These are phyloP conservation scores for Ogataea nonfermentans DNA, from an alignment of 805 yeast genomes.

Conservation along the genomic window DNA sequence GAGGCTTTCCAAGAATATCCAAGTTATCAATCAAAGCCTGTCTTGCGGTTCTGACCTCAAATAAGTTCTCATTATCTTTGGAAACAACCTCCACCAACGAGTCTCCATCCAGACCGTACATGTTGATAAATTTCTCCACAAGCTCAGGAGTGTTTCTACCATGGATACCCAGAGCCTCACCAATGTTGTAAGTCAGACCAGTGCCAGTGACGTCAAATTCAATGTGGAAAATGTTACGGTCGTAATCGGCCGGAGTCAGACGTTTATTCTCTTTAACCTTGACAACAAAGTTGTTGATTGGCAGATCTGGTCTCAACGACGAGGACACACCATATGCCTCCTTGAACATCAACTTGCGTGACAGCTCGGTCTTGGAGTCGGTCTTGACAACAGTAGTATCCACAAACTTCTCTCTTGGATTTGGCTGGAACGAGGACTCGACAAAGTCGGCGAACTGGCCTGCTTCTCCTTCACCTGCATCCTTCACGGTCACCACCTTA, in stretches of 20 bases:
- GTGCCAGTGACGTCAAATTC: slow-evolving; percentile 92
- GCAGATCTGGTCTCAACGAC: slow-evolving; percentile 83
- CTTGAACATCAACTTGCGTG: slow-evolving; percentile 72
- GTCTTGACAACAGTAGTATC: slow-evolving; percentile 42
- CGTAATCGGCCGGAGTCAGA: slow-evolving; percentile 85
- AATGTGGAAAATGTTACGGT: slow-evolving; percentile 93
- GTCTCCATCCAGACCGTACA: slow-evolving; percentile 70
- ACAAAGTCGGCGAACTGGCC: slow-evolving; percentile 49
- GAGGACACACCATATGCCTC: slow-evolving; percentile 68
- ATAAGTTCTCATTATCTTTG: slow-evolving; percentile 52
- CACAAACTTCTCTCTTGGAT: slow-evolving; percentile 51
- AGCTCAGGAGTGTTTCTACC: slow-evolving; percentile 72
- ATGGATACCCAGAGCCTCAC: slow-evolving; percentile 95
- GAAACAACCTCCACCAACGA: slow-evolving; percentile 69
- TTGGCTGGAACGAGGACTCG: slow-evolving; percentile 67
- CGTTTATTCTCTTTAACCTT: slow-evolving; percentile 90
- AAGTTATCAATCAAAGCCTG: slow-evolving; percentile 78
- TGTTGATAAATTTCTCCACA: slow-evolving; percentile 66
- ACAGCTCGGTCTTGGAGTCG: slow-evolving; percentile 43
- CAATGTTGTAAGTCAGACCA: slow-evolving; percentile 86
- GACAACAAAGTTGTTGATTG: slow-evolving; percentile 79
- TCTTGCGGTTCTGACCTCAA: slow-evolving; percentile 78
- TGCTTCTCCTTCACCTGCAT: slow-evolving; percentile 26
- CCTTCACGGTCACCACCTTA: slow-evolving; percentile 40
- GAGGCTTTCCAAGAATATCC: slow-evolving; percentile 93